phyloP scores from a whole-genome alignment of 495 filamentous ascomycete species.

The Geoglossum glabrum region DNA sequence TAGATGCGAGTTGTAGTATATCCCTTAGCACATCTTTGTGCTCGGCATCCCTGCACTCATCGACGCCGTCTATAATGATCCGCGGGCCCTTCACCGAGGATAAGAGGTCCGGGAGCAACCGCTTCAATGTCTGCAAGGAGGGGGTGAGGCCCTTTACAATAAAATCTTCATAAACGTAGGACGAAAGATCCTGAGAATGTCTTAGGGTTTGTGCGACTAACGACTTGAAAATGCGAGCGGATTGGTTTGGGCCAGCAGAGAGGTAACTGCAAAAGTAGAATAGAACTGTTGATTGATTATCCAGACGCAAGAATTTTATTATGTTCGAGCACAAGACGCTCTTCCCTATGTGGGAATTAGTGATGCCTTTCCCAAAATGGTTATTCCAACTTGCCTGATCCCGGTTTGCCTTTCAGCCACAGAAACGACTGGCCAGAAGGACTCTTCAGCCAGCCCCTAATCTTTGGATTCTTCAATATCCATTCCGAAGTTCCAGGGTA shows the following conservation, averaged over 20 bases:
- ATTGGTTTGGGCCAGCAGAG: background rate
- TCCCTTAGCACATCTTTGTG: background rate
- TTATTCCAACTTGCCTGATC: conserved; percentile 6
- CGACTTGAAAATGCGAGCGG: background rate
- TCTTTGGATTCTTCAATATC: background rate
- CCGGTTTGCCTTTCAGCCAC: conserved; percentile 11
- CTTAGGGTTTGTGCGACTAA: background rate
- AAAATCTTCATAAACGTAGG: background rate
- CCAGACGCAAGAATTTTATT: background rate
- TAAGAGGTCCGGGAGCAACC: background rate
- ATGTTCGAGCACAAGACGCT: background rate
- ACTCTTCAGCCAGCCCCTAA: conserved; percentile 4
- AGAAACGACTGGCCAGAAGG: conserved; percentile 2
- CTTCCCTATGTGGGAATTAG: background rate
- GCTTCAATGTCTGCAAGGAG: too few species aligned
- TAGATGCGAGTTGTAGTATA: background rate
- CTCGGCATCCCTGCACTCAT: background rate
- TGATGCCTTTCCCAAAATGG: background rate
- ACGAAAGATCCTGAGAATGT: background rate
- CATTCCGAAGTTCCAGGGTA: conserved; percentile 1
- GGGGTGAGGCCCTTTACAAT: background rate
- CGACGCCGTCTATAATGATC: conserved; percentile 5
- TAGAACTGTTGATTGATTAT: background rate
- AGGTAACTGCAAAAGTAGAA: conserved; percentile 1
- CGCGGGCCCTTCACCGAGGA: too few species aligned